Evolutionary conservation across 2,329 filamentous ascomycete genomes (phyloP).

Genomic region (Sporothrix pseudoabietina): DNA sequence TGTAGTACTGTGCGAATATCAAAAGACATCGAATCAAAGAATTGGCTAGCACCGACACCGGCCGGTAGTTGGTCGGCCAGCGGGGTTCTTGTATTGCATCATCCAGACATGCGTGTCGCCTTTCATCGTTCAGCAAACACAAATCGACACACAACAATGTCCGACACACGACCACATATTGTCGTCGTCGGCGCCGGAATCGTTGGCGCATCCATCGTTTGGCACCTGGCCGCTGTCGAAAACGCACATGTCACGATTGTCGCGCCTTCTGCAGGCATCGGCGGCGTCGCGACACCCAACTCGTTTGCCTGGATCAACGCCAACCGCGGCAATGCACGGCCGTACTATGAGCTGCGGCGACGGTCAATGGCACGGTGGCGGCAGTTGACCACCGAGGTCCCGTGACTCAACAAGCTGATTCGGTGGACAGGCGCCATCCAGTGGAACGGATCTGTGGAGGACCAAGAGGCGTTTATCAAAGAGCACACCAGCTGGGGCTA

Average conservation of each 20-base stretch:
- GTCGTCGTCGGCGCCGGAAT: conserved; percentile 35
- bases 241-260: conserved; percentile 38
- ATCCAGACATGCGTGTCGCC: not conserved
- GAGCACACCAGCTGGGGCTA: conserved; percentile 40
- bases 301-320: conserved; percentile 44
- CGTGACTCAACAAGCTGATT: conserved; percentile 33
- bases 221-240: conserved; percentile 37
- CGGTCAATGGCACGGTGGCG: conserved; percentile 40
- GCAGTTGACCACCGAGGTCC: conserved; percentile 36
- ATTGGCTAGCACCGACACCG: not conserved
- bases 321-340: conserved; percentile 36
- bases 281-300: conserved; percentile 40
- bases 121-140: not conserved
- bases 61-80: not conserved
- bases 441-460: conserved; percentile 36
- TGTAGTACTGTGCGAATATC: not conserved
- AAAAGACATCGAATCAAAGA: not conserved
- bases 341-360: conserved; percentile 40
- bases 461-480: conserved; percentile 34
- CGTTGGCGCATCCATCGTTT: conserved; percentile 41
- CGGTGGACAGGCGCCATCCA: conserved; percentile 38
- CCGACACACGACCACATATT: conserved; percentile 25
- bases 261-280: conserved; percentile 35
- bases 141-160: not conserved
- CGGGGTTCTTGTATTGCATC: conserved; percentile 1